Conservation (phyloP, 2,329 filamentous ascomycete species). For the Drechslerella stenobrocha region DNA sequence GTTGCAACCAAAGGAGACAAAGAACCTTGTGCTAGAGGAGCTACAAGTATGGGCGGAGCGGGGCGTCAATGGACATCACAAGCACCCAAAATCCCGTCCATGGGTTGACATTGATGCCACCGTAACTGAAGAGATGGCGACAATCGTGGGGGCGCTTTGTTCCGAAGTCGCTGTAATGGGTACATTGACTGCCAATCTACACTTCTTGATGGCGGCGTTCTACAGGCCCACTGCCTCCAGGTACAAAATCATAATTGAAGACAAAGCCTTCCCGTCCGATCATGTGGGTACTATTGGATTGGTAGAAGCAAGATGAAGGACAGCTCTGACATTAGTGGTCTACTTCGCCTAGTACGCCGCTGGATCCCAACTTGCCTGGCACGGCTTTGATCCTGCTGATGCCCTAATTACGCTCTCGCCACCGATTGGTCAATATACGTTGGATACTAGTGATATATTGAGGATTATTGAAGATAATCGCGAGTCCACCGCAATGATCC, state of each 20-base stretch:
- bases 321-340: neutral
- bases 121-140: conserved; percentile 69
- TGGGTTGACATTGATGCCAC: conserved; percentile 81
- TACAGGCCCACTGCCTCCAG: conserved; percentile 66
- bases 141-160: conserved; percentile 72
- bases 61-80: conserved; percentile 83
- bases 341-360: conserved; percentile 69
- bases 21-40: conserved; percentile 69
- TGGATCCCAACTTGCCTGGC: conserved; percentile 75
- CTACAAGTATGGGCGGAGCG: conserved; percentile 82
- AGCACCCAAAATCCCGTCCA: conserved; percentile 67
- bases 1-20: conserved; percentile 72
- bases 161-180: conserved; percentile 86
- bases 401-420: conserved; percentile 76
- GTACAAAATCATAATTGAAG: conserved; percentile 85
- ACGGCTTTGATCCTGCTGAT: conserved; percentile 67
- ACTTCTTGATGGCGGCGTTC: conserved; percentile 81
- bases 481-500: conserved; percentile 70
- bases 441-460: conserved; percentile 73
- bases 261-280: conserved; percentile 86
- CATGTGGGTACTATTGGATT: conserved; percentile 63
- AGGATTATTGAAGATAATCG: conserved; percentile 74
- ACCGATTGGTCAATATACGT: conserved; percentile 62
- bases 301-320: neutral
- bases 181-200: conserved; percentile 78